Percentiles rank a stretch among this genome's conserved stretches.
These are phyloP conservation scores for Sugiyamaella sp. DNA, from an alignment of 1,139 yeast species.

Conservation along the genomic window DNA sequence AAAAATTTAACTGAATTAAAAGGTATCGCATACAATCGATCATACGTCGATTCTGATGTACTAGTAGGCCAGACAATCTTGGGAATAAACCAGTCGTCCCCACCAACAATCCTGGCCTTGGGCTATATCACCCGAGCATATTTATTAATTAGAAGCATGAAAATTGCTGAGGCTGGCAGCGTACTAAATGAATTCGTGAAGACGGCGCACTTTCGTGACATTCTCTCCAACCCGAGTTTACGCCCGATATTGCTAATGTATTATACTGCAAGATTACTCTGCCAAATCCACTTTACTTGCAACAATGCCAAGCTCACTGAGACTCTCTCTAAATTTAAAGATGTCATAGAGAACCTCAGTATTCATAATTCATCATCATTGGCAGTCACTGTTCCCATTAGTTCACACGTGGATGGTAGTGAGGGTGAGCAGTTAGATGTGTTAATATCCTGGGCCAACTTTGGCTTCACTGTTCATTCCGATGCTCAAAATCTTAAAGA, in stretches of 20 bases:
- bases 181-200: conserved; percentile 5
- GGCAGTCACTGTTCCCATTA: neutral
- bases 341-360: neutral
- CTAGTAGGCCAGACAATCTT: neutral
- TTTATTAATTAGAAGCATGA: conserved; percentile 8
- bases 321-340: neutral
- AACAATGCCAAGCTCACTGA: neutral
- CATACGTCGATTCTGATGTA: neutral
- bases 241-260: neutral
- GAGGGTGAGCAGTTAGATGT: neutral
- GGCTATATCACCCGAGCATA: conserved; percentile 9
- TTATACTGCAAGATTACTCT: conserved; percentile 1
- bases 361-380: neutral
- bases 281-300: conserved; percentile 7
- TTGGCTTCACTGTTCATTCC: conserved; percentile 4
- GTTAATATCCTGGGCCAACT: conserved; percentile 7
- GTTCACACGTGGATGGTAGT: neutral
- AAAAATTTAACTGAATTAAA: neutral
- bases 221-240: neutral
- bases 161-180: neutral
- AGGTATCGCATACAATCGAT: neutral
- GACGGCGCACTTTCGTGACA: neutral
- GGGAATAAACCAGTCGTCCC: conserved; percentile 3
- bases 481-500: neutral
- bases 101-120: conserved; percentile 3